Evolutionary conservation across 495 filamentous ascomycete species (phyloP).

Genomic region (Rhizodiscina lignyota): DNA sequence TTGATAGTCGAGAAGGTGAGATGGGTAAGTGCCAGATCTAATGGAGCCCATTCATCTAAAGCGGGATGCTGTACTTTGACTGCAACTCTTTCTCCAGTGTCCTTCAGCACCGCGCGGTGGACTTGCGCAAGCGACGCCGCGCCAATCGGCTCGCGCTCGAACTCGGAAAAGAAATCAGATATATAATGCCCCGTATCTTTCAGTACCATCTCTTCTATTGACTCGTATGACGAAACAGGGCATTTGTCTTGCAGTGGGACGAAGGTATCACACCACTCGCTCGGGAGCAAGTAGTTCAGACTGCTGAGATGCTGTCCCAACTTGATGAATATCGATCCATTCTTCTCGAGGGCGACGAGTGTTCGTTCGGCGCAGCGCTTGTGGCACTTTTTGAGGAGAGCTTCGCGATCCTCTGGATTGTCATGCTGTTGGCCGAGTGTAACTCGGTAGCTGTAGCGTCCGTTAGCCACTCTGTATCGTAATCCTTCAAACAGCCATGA

Average conservation of each 20-base stretch:
- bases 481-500: neutral
- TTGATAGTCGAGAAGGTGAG: conserved; percentile 86
- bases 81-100: conserved; percentile 77
- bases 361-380: conserved; percentile 84
- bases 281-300: conserved; percentile 87
- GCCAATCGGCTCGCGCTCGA: conserved; percentile 65
- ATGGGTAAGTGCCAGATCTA: conserved; percentile 73
- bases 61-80: conserved; percentile 95
- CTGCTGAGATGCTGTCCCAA: conserved; percentile 91
- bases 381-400: conserved; percentile 67
- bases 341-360: conserved; percentile 72
- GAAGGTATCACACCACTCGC: conserved; percentile 93
- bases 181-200: conserved; percentile 69
- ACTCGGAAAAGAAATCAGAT: conserved; percentile 67
- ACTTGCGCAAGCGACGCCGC: conserved; percentile 93
- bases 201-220: conserved; percentile 71
- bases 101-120: conserved; percentile 72
- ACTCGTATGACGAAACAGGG: conserved; percentile 80
- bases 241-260: conserved; percentile 93
- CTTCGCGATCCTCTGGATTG: conserved; percentile 41
- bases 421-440: conserved; percentile 52
- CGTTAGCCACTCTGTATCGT: conserved; percentile 6
- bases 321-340: conserved; percentile 97
- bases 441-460: conserved; percentile 45
- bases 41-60: conserved; percentile 76